Conservation (phyloP, 208 protist species). For the Leishmania gerbilli region DNA sequence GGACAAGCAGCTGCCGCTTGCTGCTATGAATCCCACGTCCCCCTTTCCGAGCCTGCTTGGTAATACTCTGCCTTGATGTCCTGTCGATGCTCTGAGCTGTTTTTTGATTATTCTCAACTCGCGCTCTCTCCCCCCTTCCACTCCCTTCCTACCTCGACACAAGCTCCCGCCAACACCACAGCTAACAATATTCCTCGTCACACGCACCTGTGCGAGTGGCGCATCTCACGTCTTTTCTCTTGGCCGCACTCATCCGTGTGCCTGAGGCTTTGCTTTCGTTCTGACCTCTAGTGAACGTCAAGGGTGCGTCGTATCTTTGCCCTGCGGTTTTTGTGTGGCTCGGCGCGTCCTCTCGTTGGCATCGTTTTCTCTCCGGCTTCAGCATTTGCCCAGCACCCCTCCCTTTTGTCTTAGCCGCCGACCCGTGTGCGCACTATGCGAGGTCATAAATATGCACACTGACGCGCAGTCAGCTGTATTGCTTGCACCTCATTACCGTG, state of each 20-base stretch:
- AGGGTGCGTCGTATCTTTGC: background rate
- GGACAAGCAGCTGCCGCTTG: background rate
- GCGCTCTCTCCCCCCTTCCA: background rate
- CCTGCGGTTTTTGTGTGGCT: background rate
- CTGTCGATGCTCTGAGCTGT: background rate
- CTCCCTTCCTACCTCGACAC: background rate
- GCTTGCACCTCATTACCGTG: background rate
- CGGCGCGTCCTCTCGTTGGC: background rate
- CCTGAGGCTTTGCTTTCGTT: background rate
- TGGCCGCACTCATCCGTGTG: background rate
- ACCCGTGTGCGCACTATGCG: background rate
- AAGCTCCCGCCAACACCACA: background rate
- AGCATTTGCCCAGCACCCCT: background rate
- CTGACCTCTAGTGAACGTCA: background rate
- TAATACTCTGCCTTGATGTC: background rate
- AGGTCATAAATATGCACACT: background rate
- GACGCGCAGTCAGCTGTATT: background rate
- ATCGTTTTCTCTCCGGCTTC: background rate
- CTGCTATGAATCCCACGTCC: background rate
- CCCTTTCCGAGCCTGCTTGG: background rate
- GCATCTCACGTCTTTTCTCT: background rate
- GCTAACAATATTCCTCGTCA: background rate
- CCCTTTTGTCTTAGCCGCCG: background rate
- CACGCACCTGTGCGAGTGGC: background rate
- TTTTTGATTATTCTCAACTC: background rate